phyloP scores from a whole-genome alignment of 768 basidiomycete species.

The Phlegmacium glaucopus region DNA sequence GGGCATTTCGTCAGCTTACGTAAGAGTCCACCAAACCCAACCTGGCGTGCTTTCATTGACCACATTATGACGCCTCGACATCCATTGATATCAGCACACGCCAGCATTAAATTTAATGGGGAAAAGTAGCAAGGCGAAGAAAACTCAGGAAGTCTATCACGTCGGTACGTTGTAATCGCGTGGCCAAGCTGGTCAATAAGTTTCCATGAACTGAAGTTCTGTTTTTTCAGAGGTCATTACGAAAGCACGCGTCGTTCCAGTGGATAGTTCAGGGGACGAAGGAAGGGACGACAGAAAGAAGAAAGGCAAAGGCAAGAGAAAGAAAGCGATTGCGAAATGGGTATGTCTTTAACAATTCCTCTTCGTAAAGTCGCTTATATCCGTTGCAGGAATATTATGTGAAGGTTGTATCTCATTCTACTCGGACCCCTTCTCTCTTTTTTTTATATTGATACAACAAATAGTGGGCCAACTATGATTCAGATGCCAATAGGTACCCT shows the following conservation, averaged over 20 bases:
- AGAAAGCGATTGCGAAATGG: conserved; percentile 42
- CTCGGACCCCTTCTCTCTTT: background rate
- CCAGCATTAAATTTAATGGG: conserved; percentile 1
- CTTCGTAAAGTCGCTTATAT: background rate
- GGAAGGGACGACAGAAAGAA: conserved; percentile 7
- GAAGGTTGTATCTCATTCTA: conserved; percentile 42
- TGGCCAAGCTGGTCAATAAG: too few relatives aligned
- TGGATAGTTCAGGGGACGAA: conserved; percentile 15
- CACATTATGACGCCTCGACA: too few relatives aligned
- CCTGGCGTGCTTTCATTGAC: too few relatives aligned
- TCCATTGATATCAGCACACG: background rate
- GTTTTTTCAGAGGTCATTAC: conserved; percentile 48
- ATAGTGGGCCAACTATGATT: conserved; percentile 69
- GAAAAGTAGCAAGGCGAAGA: conserved; percentile 14
- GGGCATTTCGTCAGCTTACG: too few relatives aligned
- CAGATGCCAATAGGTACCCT: conserved; percentile 55
- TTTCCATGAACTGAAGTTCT: background rate
- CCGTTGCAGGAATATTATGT: conserved; percentile 54
- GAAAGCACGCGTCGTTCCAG: conserved; percentile 45
- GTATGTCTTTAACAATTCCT: conserved; percentile 29
- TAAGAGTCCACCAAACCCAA: too few relatives aligned
- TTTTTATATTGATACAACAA: background rate
- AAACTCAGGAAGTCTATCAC: conserved; percentile 34
- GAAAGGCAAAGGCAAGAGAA: conserved; percentile 16
- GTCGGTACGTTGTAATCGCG: conserved; percentile 39